Evolutionary conservation across 2,329 filamentous ascomycete species (phyloP).

Genomic region (Xylaria sp.): DNA sequence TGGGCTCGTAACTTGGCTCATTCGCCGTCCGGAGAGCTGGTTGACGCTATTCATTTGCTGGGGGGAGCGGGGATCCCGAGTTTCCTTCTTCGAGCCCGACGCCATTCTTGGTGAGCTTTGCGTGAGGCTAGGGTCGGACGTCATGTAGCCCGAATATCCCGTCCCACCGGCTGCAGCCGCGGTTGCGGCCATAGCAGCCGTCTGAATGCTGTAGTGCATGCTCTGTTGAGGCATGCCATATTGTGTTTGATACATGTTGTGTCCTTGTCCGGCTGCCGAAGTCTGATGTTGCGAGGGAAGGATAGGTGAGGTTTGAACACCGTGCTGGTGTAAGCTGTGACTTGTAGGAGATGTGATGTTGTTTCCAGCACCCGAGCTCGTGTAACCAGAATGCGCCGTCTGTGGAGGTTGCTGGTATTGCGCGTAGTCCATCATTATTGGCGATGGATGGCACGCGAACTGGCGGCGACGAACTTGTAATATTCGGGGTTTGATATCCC

Average conservation of each 20-base stretch:
- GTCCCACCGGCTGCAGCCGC: conserved; percentile 88
- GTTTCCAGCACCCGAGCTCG: conserved; percentile 65
- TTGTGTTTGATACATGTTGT: conserved; percentile 83
- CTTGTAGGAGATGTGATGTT: conserved; percentile 80
- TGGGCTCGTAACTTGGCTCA: conserved; percentile 83
- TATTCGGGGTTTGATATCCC: conserved; percentile 47
- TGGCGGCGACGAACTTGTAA: conserved; percentile 47
- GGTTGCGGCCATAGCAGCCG: conserved; percentile 90
- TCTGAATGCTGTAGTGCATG: conserved; percentile 89
- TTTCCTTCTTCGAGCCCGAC: conserved; percentile 74
- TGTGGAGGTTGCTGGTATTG: conserved; percentile 77
- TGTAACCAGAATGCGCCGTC: conserved; percentile 73
- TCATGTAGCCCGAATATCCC: conserved; percentile 73
- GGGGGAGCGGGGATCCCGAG: conserved; percentile 79
- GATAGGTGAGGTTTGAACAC: conserved; percentile 81
- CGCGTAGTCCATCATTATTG: conserved; percentile 78
- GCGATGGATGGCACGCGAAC: conserved; percentile 45
- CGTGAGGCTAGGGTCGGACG: conserved; percentile 74
- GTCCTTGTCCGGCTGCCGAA: conserved; percentile 69
- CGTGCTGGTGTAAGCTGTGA: conserved; percentile 73
- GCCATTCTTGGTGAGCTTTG: conserved; percentile 82
- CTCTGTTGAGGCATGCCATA: conserved; percentile 78
- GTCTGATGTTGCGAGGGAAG: conserved; percentile 81
- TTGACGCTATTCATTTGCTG: conserved; percentile 73
- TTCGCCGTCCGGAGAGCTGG: conserved; percentile 71